A percentile compares a stretch with the other conserved stretches of the same genome.
Conservation (phyloP, 2,329 filamentous ascomycete species). For the Paramyrothecium sp. region DNA sequence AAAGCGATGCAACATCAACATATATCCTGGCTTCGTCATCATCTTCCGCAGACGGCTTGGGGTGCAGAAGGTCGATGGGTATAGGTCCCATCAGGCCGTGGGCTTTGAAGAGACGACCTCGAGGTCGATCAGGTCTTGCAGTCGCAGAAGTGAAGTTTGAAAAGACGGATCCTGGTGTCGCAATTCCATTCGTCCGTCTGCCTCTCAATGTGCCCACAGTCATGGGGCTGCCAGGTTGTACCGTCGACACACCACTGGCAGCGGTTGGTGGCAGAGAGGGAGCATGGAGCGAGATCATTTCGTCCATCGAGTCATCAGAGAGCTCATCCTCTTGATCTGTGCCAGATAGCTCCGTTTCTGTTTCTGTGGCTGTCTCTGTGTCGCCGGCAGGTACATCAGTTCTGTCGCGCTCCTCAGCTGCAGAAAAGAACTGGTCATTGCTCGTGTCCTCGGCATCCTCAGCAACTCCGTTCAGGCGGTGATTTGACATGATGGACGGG, state of each 20-base stretch:
- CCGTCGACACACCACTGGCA: conserved; percentile 75
- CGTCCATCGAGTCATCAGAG: conserved; percentile 89
- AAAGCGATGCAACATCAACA: conserved; percentile 81
- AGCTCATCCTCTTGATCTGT: conserved; percentile 69
- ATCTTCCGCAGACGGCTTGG: conserved; percentile 72
- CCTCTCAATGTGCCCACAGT: conserved; percentile 61
- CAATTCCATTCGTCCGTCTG: conserved; percentile 65
- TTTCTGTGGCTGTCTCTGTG: conserved; percentile 58
- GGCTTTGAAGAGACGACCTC: conserved; percentile 80
- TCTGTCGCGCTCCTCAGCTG: conserved; percentile 73
- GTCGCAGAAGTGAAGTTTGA: conserved; percentile 87
- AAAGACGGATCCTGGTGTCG: conserved; percentile 84
- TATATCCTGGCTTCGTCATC: conserved; percentile 90
- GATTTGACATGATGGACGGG: conserved; percentile 40
- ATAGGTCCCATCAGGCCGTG: conserved; percentile 73
- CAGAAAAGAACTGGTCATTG: conserved; percentile 90
- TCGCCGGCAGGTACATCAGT: conserved; percentile 59
- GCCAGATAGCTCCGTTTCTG: conserved; percentile 61
- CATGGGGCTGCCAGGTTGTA: conserved; percentile 79
- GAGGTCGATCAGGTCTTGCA: conserved; percentile 67
- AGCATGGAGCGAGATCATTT: conserved; percentile 85
- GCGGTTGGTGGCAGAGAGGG: conserved; percentile 76
- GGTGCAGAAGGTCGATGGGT: conserved; percentile 77
- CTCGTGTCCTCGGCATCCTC: conserved; percentile 76
- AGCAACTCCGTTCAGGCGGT: conserved; percentile 52